Percentiles rank a stretch among this genome's conserved stretches.
Conservation (phyloP, 257 asterid species). For the Handroanthus guayacan region DNA sequence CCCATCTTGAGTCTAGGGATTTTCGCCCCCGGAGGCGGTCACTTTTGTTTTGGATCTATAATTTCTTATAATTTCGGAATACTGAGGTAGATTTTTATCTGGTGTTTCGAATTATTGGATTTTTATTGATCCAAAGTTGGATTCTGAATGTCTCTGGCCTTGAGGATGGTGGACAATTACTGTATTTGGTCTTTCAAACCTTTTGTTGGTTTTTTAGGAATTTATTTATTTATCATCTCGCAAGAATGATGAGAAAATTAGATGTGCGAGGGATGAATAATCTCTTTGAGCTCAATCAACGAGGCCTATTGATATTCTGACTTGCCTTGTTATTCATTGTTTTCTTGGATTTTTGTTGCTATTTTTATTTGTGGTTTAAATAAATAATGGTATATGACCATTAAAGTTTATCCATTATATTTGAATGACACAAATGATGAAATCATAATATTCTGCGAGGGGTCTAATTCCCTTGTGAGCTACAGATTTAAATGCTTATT, state of each 20-base stretch:
- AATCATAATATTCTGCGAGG: constrained; percentile 25
- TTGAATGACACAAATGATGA: constrained; percentile 46
- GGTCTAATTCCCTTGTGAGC: constrained; percentile 38
- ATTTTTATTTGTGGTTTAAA: too few species aligned
- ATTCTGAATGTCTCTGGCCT: constrained; percentile 28
- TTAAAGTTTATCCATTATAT: too few species aligned
- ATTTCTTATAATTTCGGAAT: not conserved
- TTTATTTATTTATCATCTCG: not conserved
- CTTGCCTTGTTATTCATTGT: not conserved
- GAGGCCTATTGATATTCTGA: constrained; percentile 30
- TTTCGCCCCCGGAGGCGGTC: constrained; percentile 20
- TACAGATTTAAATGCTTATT: constrained; percentile 49
- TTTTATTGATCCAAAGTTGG: not conserved
- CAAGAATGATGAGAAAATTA: constrained; percentile 38
- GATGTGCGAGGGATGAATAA: constrained; percentile 25
- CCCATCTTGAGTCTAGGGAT: constrained; percentile 7
- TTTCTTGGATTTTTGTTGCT: not conserved
- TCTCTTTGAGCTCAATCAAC: constrained; percentile 31
- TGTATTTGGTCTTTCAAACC: too few species aligned
- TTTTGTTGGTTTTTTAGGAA: not conserved
- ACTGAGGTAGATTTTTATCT: too few species aligned
- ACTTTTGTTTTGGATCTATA: constrained; percentile 23
- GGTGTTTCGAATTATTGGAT: too few species aligned
- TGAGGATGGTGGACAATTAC: constrained; percentile 35
- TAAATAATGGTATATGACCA: not conserved